Percentiles rank a stretch among this genome's conserved stretches.
Evolutionary conservation across 805 yeast genomes (phyloP).

Genomic region (Clavispora asparagi): DNA sequence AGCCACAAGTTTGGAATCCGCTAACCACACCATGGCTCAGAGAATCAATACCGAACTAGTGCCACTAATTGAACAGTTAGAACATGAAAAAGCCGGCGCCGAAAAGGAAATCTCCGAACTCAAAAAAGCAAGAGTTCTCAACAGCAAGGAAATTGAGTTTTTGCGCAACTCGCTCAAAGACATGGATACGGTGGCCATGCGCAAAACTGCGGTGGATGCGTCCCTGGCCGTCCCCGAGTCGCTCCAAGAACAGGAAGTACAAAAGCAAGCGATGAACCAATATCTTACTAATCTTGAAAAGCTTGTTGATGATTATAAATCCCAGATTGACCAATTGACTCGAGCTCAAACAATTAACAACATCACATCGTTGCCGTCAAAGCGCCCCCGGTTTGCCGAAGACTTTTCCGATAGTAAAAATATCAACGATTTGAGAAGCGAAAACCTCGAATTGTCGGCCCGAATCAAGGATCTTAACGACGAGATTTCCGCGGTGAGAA

Average conservation of each 20-base stretch:
- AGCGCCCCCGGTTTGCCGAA: conserved; percentile 24
- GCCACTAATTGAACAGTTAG: conserved; percentile 11
- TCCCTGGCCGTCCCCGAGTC: conserved; percentile 5
- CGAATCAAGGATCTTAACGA: conserved; percentile 32
- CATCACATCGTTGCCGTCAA: conserved; percentile 14
- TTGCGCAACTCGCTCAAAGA: conserved; percentile 52
- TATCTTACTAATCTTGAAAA: conserved; percentile 39
- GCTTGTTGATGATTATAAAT: conserved; percentile 52
- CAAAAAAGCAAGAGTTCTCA: conserved; percentile 47
- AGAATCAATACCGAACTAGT: conserved; percentile 6
- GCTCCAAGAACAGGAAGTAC: conserved; percentile 13
- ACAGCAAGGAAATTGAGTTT: conserved; percentile 55
- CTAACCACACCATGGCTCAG: conserved; percentile 1
- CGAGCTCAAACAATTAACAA: conserved; percentile 15
- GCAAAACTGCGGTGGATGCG: conserved; percentile 2
- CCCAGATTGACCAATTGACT: conserved; percentile 42
- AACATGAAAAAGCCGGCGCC: conserved; percentile 9
- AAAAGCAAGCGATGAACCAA: conserved; percentile 25
- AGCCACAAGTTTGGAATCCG: conserved; percentile 11
- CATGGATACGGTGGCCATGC: conserved; percentile 31
- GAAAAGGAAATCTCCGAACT: conserved; percentile 28
- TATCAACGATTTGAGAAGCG: conserved; percentile 33
- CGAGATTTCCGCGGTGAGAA: conserved; percentile 29
- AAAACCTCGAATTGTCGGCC: conserved; percentile 34
- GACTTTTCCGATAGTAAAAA: conserved; percentile 4